Evolutionary conservation across 2,329 filamentous ascomycete genomes (phyloP), one percentile per base, ranked within the genome.

Genomic region (Tetracladium maxilliforme): DNA sequence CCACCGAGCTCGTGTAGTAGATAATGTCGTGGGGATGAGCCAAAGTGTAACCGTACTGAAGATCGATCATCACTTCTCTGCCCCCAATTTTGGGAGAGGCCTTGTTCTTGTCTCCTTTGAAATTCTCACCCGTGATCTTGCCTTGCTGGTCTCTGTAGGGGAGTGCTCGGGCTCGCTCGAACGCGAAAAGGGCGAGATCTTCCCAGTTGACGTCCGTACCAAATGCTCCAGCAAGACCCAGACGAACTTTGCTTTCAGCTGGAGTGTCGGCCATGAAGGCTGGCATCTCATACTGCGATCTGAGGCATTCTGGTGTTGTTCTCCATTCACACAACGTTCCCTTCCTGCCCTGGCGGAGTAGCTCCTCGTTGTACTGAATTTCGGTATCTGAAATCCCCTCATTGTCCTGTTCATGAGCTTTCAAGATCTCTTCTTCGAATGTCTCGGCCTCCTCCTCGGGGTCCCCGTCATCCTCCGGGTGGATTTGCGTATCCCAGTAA

Each of bases 1-100:
- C 26, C 34, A 44, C 26, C 5, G 61, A 68, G n/a, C n/a, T n/a
- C n/a, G n/a, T n/a, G n/a, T n/a, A n/a, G n/a, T n/a, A n/a, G 7
- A 51, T 56, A 22, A 70, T 53, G 6, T 57, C 57, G 4, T 58
- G 61, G 5, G 64, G 62, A 30, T 56, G 64, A 30, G 49, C 52
- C 19, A 72, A 54, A 16, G 56, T 58, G 12, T 64, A 40, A 12
- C 66, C 61, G 11, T 61, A 55, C 39, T 70, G 52, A n/a, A 61
- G 54, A 33, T 72, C 67, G 10, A 72, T 51, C 25, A 70, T 66
- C 14, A 60, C 66, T 41, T 73, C 68, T 4, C 47, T 36, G 28
- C 40, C 45, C 36, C 32, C 34, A 16, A 41, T 44, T 8, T 34
- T 32, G 3, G 44, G 49, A 27, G 54, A 38, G 3, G 48, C n/a